phyloP scores from a whole-genome alignment of 2,329 filamentous ascomycete genomes.

The Capronia coronata region DNA sequence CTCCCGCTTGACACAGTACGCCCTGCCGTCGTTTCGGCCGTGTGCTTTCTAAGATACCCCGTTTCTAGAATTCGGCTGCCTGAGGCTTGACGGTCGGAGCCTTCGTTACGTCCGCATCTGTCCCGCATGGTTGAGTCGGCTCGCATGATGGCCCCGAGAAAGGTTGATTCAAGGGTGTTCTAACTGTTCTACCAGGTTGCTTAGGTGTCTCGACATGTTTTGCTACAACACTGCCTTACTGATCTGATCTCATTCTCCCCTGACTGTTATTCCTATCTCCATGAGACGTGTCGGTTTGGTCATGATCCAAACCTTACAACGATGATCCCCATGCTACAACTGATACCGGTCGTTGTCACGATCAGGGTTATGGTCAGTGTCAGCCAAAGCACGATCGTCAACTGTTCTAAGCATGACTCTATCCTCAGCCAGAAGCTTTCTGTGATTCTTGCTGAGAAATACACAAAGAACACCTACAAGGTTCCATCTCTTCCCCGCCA shows the following conservation, averaged over 20 bases:
- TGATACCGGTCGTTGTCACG: too few species aligned
- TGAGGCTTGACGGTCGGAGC: neutral
- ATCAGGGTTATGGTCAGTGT: too few species aligned
- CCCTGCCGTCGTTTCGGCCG: neutral
- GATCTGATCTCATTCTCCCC: neutral
- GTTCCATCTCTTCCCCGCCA: neutral
- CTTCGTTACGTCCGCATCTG: neutral
- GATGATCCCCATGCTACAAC: too few species aligned
- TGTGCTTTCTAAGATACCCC: too few species aligned
- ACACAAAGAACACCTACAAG: too few species aligned
- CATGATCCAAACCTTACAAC: too few species aligned
- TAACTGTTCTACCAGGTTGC: too few species aligned
- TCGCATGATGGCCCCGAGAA: neutral
- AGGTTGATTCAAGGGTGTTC: too few species aligned
- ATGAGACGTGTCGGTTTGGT: too few species aligned
- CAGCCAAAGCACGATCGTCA: neutral
- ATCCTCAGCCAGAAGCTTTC: neutral
- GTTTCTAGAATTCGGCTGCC: neutral
- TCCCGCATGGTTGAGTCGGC: neutral
- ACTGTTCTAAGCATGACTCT: slow-evolving; percentile 1
- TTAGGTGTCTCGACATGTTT: too few species aligned
- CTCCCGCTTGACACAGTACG: neutral
- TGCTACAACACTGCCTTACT: too few species aligned
- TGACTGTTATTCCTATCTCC: neutral
- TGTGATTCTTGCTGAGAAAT: neutral